These are phyloP conservation scores for Copromyces sp. DNA, from an alignment of 495 filamentous ascomycete genomes.

Conservation along the genomic window DNA sequence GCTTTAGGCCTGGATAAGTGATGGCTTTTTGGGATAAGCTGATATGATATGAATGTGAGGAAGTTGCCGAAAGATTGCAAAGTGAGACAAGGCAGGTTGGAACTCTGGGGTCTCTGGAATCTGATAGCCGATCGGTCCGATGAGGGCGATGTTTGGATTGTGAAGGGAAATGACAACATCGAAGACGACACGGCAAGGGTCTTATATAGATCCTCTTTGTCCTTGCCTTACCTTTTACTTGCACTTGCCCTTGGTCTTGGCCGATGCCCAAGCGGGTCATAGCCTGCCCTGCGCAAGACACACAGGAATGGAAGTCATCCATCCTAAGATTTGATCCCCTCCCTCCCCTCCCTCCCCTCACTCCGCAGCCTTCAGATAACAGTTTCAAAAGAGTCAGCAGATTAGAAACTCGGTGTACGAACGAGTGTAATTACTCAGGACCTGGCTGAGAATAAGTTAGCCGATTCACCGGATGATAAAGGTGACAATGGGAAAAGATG, in stretches of 20 bases:
- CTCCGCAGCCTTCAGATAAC: background rate
- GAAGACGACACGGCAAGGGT: background rate
- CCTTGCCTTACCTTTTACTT: background rate
- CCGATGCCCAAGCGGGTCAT: background rate
- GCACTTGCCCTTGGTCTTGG: background rate
- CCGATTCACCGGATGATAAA: background rate
- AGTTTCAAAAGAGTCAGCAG: background rate
- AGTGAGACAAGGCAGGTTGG: background rate
- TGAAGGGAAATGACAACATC: background rate
- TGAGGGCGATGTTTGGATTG: background rate
- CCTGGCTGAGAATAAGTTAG: background rate
- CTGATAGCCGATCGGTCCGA: background rate
- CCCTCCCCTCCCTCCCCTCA: background rate
- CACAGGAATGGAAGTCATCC: background rate
- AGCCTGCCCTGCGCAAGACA: background rate
- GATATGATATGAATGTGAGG: background rate
- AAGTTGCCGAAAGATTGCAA: background rate
- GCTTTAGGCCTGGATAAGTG: background rate
- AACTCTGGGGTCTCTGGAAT: background rate
- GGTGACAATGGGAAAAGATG: background rate
- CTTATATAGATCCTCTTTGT: background rate
- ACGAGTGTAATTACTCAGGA: background rate
- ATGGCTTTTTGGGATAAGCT: background rate
- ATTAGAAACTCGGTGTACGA: background rate
- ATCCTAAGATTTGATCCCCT: background rate